These are phyloP conservation scores for Rhodosporidiobolus odoratus DNA, from an alignment of 768 basidiomycete genomes.

Conservation along the genomic window DNA sequence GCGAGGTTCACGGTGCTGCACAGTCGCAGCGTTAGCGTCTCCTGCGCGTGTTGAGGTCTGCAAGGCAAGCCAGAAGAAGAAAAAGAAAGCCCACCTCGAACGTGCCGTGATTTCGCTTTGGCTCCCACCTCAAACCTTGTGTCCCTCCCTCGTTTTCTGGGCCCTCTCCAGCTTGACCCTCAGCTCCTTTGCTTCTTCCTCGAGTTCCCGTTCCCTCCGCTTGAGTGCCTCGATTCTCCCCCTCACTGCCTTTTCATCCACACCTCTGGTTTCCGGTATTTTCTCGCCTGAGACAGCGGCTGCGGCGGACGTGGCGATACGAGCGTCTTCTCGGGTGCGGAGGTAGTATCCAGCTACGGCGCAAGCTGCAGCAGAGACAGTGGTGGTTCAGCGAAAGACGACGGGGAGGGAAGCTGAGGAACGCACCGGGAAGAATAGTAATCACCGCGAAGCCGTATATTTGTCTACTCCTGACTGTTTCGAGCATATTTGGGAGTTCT, in stretches of 20 bases:
- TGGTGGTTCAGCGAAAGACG: neutral
- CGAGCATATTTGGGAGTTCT: slow-evolving; percentile 18
- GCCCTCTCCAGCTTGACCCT: slow-evolving; percentile 2
- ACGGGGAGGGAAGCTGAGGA: too few relatives aligned
- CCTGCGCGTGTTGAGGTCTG: too few relatives aligned
- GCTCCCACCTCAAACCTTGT: neutral
- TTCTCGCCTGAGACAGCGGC: neutral
- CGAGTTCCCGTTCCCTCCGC: slow-evolving; percentile 10
- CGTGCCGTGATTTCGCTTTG: neutral
- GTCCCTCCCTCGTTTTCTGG: neutral
- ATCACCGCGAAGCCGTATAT: slow-evolving; percentile 23
- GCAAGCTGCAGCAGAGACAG: neutral
- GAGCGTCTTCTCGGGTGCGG: slow-evolving; percentile 6
- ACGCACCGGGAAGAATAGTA: slow-evolving; percentile 18
- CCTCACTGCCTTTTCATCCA: slow-evolving; percentile 7
- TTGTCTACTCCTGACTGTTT: slow-evolving; percentile 17
- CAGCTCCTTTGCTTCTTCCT: slow-evolving; percentile 1
- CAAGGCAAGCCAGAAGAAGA: neutral
- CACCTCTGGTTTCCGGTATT: neutral
- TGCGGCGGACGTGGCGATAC: slow-evolving; percentile 1
- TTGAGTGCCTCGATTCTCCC: slow-evolving; percentile 11
- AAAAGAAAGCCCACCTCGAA: neutral
- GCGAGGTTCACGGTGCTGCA: too few relatives aligned
- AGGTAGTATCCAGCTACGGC: slow-evolving; percentile 30
- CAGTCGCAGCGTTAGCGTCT: too few relatives aligned